Conservation (phyloP, 768 basidiomycete species). For the Suillus alpinus region DNA sequence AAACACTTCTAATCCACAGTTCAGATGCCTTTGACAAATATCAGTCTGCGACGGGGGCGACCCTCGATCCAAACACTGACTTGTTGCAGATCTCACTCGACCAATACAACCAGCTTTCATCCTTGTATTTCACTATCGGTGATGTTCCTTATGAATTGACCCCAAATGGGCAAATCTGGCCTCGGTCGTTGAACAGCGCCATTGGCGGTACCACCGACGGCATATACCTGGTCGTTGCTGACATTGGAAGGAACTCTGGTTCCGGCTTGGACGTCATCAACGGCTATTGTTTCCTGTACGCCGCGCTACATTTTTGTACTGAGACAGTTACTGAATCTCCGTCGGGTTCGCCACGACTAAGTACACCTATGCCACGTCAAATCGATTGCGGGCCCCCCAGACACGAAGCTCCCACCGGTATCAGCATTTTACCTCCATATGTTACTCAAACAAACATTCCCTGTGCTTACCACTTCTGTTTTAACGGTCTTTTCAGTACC, state of each 20-base stretch:
- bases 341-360: constrained; percentile 35
- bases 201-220: constrained; percentile 13
- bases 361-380: constrained; percentile 18
- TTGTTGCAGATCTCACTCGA: constrained; percentile 6
- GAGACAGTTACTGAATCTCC: background rate
- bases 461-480: no score
- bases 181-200: constrained; percentile 16
- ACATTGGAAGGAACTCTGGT: background rate
- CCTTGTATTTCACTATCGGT: constrained; percentile 7
- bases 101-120: constrained; percentile 4
- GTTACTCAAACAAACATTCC: no score
- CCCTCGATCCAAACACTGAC: constrained; percentile 11
- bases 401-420: no score
- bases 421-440: no score
- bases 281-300: constrained; percentile 9
- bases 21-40: constrained; percentile 14
- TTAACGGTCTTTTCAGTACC: no score
- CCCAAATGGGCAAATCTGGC: constrained; percentile 11
- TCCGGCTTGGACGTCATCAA: constrained; percentile 7
- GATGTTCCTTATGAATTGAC: background rate
- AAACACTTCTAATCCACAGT: constrained; percentile 4
- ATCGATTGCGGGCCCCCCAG: background rate
- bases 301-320: constrained; percentile 15
- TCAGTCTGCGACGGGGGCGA: constrained; percentile 10
- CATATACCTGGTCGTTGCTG: constrained; percentile 14